phyloP scores from a whole-genome alignment of 768 basidiomycete genomes.

The Trametes gibbosa region DNA sequence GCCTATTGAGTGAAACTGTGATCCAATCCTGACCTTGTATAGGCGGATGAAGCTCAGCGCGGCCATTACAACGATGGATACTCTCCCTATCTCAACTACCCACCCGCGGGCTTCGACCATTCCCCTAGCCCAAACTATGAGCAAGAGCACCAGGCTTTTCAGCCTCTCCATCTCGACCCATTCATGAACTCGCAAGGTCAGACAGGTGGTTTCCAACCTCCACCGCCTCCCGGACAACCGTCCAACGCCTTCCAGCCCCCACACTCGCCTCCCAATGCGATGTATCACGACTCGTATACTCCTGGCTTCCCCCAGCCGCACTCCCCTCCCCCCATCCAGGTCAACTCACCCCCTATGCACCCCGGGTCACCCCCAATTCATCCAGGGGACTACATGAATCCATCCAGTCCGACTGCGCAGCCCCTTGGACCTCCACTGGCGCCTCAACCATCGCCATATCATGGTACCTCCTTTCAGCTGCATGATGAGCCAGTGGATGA shows the following conservation, averaged over 20 bases:
- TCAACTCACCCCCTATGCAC: constrained; percentile 15
- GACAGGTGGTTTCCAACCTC: constrained; percentile 20
- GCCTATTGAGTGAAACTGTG: constrained; percentile 11
- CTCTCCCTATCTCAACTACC: constrained; percentile 43
- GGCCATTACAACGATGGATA: constrained; percentile 69
- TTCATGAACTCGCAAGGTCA: constrained; percentile 35
- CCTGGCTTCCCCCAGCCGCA: constrained; percentile 26
- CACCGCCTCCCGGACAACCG: constrained; percentile 18
- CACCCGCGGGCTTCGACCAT: constrained; percentile 27
- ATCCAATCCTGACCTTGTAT: neutral
- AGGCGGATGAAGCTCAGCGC: constrained; percentile 66
- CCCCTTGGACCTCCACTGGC: constrained; percentile 12
- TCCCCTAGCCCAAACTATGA: constrained; percentile 35
- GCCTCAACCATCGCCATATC: constrained; percentile 14
- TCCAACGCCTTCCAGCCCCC: constrained; percentile 15
- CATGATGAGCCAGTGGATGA: constrained; percentile 42
- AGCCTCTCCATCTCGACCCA: constrained; percentile 38
- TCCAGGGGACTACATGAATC: constrained; percentile 19
- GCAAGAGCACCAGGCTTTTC: constrained; percentile 32
- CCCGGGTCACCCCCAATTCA: constrained; percentile 20
- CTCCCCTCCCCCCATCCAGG: constrained; percentile 16
- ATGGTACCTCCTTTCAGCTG: constrained; percentile 35
- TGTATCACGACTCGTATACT: constrained; percentile 16
- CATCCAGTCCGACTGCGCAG: constrained; percentile 5
- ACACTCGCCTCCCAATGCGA: constrained; percentile 17